Percentiles rank a stretch among this genome's conserved stretches.
Evolutionary conservation across 2,329 filamentous ascomycete species (phyloP).

Genomic region (Alternaria novae-zelandiae): DNA sequence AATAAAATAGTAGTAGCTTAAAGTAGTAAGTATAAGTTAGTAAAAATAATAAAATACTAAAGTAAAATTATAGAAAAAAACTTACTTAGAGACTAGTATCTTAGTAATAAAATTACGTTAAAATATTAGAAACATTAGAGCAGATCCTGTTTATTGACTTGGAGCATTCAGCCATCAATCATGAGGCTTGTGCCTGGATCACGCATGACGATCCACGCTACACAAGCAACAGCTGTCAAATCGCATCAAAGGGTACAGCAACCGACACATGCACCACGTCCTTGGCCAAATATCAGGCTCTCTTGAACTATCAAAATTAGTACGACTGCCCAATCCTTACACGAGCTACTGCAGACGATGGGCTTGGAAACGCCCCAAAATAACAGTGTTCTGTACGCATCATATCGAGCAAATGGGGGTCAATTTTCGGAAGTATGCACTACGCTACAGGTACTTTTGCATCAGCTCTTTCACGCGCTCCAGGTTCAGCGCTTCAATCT

Average conservation of each 20-base stretch:
- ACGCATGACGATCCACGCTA: not conserved
- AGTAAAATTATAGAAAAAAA: too few species aligned
- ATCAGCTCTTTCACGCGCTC: slow-evolving; percentile 46
- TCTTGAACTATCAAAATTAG: not conserved
- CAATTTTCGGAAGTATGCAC: not conserved
- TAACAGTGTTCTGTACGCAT: not conserved
- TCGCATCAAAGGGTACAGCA: not conserved
- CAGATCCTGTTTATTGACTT: not conserved
- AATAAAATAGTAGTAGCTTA: too few species aligned
- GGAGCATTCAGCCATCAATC: not conserved
- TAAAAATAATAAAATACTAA: too few species aligned
- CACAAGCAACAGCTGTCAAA: not conserved
- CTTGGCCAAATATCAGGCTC: not conserved
- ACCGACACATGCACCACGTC: not conserved
- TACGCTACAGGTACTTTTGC: slow-evolving; percentile 39
- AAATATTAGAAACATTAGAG: too few species aligned
- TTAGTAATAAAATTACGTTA: too few species aligned
- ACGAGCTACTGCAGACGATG: not conserved
- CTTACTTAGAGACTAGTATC: too few species aligned
- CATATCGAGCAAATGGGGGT: too few species aligned
- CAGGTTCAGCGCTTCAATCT: slow-evolving; percentile 43
- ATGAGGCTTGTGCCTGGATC: not conserved
- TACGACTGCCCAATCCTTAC: not conserved
- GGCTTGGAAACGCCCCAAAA: not conserved
- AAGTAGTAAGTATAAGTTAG: too few species aligned